Evolutionary conservation across 257 asterid genomes (phyloP).

Genomic region (Verbena officinalis): DNA sequence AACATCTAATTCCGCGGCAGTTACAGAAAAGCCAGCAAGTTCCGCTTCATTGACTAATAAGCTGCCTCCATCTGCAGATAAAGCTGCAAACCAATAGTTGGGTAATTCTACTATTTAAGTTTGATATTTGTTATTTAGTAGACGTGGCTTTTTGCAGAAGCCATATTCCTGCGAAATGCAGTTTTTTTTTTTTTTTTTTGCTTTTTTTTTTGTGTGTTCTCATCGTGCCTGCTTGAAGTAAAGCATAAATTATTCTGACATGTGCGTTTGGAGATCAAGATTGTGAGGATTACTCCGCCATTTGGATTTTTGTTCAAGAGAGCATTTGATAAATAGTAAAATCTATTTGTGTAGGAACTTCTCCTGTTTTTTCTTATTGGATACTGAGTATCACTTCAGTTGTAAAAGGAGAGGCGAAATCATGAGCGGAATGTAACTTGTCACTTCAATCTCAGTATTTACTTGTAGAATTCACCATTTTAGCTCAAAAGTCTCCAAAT

Average conservation of each 20-base stretch:
- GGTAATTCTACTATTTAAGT: slow-evolving; percentile 3
- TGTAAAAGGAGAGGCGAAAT: background rate
- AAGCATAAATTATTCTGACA: background rate
- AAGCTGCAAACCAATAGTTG: slow-evolving; percentile 34
- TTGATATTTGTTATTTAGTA: background rate
- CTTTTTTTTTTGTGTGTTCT: background rate
- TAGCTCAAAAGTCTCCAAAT: too few relatives aligned
- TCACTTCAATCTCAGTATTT: background rate
- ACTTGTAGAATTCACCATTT: background rate
- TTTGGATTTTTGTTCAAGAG: background rate
- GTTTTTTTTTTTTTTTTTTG: background rate
- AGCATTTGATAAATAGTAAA: background rate
- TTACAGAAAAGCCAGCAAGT: slow-evolving; percentile 13
- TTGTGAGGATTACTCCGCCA: background rate
- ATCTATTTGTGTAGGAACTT: background rate
- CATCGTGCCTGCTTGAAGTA: background rate
- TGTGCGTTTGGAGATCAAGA: background rate
- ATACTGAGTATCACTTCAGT: background rate
- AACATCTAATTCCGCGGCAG: slow-evolving; percentile 34
- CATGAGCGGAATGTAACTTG: background rate
- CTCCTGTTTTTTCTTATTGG: background rate
- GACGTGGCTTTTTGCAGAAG: slow-evolving; percentile 26
- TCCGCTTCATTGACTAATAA: slow-evolving; percentile 34
- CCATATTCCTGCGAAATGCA: slow-evolving; percentile 8
- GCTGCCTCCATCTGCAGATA: slow-evolving; percentile 38